These are phyloP conservation scores for Cryptococcus sp. DNA, from an alignment of 1,284 basidiomycete species.

Conservation along the genomic window DNA sequence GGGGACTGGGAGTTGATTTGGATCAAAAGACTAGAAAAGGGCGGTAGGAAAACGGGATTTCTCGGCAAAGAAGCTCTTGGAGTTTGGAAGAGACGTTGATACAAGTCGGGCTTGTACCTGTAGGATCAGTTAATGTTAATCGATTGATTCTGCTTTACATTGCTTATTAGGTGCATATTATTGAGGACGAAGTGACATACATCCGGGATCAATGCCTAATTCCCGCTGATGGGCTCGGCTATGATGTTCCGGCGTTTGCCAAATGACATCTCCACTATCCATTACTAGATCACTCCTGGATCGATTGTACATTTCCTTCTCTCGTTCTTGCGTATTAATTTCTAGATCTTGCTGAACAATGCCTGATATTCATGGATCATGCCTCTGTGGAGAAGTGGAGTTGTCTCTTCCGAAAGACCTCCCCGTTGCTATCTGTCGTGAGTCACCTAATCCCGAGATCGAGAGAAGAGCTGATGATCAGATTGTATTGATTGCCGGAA, in stretches of 20 bases:
- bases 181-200: too few species aligned
- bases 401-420: constrained; percentile 13
- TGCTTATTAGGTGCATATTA: too few species aligned
- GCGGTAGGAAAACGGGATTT: constrained; percentile 40
- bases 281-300: too few species aligned
- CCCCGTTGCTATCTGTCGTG: constrained; percentile 14
- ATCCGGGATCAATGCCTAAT: too few species aligned
- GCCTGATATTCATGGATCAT: constrained; percentile 14
- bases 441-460: constrained; percentile 4
- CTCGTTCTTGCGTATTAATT: too few species aligned
- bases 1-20: constrained; percentile 49
- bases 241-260: too few species aligned
- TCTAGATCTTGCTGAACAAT: constrained; percentile 4
- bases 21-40: constrained; percentile 46
- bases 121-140: too few species aligned
- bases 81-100: constrained; percentile 12
- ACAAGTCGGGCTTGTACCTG: too few species aligned
- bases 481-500: constrained; percentile 17
- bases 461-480: neutral
- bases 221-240: too few species aligned
- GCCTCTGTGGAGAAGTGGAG: constrained; percentile 16
- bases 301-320: too few species aligned
- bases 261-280: too few species aligned
- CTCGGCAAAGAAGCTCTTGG: constrained; percentile 23
- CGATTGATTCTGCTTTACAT: too few species aligned